Conservation (phyloP, 331 rosid species). For the Quercus phellos region DNA sequence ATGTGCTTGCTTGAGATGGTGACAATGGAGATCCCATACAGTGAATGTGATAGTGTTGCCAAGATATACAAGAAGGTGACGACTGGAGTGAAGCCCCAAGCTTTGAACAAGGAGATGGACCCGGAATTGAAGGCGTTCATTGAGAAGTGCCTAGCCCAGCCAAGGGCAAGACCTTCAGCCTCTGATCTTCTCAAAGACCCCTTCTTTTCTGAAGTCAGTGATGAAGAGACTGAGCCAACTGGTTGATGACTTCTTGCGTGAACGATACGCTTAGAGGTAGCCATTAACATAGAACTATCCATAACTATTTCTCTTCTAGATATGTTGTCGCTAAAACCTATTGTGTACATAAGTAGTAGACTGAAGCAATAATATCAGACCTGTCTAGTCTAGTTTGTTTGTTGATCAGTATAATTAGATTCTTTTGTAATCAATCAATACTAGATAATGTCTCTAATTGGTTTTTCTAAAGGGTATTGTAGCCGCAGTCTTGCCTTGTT, state of each 20-base stretch:
- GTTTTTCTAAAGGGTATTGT: not conserved
- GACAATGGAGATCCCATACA: conserved; percentile 83
- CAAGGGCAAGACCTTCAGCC: conserved; percentile 89
- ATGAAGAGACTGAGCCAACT: conserved; percentile 27
- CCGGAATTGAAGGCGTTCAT: conserved; percentile 70
- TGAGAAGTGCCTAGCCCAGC: conserved; percentile 77
- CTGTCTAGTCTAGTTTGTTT: not conserved
- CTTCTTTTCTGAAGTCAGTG: conserved; percentile 60
- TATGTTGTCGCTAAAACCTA: conserved; percentile 1
- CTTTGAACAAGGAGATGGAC: conserved; percentile 53
- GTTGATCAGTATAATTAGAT: not conserved
- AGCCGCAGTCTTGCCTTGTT: not conserved
- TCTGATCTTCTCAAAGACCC: conserved; percentile 78
- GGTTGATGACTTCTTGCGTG: conserved; percentile 15
- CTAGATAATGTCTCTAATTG: not conserved
- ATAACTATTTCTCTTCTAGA: conserved; percentile 3
- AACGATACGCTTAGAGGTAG: not conserved
- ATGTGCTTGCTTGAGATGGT: conserved; percentile 96
- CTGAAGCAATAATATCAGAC: conserved; percentile 11
- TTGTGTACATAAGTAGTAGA: conserved; percentile 11
- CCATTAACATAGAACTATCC: not conserved
- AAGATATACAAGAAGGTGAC: conserved; percentile 88
- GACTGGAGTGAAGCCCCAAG: conserved; percentile 58
- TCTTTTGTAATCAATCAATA: not conserved
- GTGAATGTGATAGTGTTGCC: conserved; percentile 80